These are phyloP conservation scores for Pachysolen tannophilus DNA, from an alignment of 805 yeast species.

Conservation along the genomic window DNA sequence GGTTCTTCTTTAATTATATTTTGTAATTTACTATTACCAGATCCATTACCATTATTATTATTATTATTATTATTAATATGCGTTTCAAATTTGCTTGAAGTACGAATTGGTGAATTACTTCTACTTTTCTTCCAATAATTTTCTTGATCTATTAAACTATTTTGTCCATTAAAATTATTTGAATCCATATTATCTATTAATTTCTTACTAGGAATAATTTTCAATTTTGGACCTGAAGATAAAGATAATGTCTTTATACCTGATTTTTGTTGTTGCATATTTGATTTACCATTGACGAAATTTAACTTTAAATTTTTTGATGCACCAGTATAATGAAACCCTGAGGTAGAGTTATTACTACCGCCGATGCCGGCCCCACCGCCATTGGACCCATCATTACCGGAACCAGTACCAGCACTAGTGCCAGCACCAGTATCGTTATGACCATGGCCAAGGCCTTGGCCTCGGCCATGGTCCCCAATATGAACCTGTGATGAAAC, in stretches of 20 bases:
- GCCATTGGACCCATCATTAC: background rate
- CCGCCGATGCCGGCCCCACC: background rate
- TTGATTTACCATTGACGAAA: background rate
- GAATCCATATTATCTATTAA: background rate
- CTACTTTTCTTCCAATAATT: conserved; percentile 9
- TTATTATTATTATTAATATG: background rate
- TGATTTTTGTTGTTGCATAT: background rate
- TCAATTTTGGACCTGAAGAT: conserved; percentile 7
- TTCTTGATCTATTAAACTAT: conserved; percentile 1
- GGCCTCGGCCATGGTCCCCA: too few relatives aligned
- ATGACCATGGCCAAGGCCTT: too few relatives aligned
- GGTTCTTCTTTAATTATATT: background rate
- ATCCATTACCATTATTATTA: too few relatives aligned
- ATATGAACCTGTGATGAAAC: too few relatives aligned
- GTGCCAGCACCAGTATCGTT: too few relatives aligned
- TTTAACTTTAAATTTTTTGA: background rate
- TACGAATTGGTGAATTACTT: conserved; percentile 4
- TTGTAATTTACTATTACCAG: too few relatives aligned
- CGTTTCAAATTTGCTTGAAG: background rate
- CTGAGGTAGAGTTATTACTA: background rate
- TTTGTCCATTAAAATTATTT: too few relatives aligned
- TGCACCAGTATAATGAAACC: too few relatives aligned
- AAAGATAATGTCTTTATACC: conserved; percentile 9
- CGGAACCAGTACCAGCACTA: background rate
- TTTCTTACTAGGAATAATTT: conserved; percentile 8